Conservation (phyloP, 2,329 filamentous ascomycete genomes). For the Microdochium trichocladiopsis region DNA sequence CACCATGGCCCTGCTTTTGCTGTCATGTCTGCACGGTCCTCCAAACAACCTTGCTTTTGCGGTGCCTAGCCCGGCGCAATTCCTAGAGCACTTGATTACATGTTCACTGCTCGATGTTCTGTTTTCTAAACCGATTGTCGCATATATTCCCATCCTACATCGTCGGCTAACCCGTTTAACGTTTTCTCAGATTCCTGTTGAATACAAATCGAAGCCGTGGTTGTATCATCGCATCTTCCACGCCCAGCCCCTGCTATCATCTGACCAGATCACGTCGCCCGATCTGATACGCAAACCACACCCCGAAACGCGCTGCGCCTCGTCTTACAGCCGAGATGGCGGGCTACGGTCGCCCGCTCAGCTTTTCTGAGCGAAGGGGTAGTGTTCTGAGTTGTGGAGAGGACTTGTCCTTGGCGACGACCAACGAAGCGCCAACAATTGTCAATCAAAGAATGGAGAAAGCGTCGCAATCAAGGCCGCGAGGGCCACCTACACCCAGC, state of each 20-base stretch:
- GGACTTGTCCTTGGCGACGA: constrained; percentile 47
- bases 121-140: too few species aligned
- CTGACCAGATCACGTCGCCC: background rate
- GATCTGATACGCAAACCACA: background rate
- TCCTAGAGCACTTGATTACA: too few species aligned
- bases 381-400: constrained; percentile 45
- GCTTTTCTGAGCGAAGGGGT: constrained; percentile 55
- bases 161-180: too few species aligned
- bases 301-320: background rate
- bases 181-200: too few species aligned
- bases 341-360: constrained; percentile 41
- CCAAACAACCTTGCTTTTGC: too few species aligned
- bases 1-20: too few species aligned
- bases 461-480: constrained; percentile 39
- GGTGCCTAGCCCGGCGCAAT: too few species aligned
- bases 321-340: constrained; percentile 22
- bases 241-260: background rate
- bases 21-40: too few species aligned
- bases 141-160: too few species aligned
- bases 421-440: constrained; percentile 25
- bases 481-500: constrained; percentile 59
- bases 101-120: too few species aligned
- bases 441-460: constrained; percentile 46
- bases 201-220: too few species aligned
- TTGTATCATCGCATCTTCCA: too few species aligned